A percentile compares a stretch with the other conserved stretches of the same genome.
phyloP scores from a whole-genome alignment of 2,329 filamentous ascomycete species.

The Periconia sp. region DNA sequence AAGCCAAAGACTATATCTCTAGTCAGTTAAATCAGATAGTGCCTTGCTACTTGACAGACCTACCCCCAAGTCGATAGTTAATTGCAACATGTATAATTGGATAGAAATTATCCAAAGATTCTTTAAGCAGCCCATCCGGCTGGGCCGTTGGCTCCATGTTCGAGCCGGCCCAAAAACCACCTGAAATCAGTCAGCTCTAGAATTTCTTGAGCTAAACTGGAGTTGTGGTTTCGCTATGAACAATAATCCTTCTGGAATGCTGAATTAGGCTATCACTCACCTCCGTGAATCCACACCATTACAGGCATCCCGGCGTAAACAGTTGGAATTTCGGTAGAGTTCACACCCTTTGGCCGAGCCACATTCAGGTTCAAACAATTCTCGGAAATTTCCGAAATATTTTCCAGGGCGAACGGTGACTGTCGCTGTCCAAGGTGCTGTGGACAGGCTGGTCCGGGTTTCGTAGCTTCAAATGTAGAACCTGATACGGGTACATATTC shows the following conservation, averaged over 20 bases:
- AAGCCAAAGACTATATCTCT: constrained; percentile 44
- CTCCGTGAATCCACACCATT: constrained; percentile 65
- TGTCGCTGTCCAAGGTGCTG: constrained; percentile 44
- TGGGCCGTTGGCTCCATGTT: constrained; percentile 44
- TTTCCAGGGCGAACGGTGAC: constrained; percentile 35
- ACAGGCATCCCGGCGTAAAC: constrained; percentile 56
- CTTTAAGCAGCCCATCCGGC: constrained; percentile 55
- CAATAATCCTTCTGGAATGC: too few relatives aligned
- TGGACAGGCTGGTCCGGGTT: constrained; percentile 54
- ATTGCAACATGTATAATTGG: constrained; percentile 46
- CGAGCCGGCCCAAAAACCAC: constrained; percentile 31
- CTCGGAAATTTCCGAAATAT: constrained; percentile 52
- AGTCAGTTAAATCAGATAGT: neutral
- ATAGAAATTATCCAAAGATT: constrained; percentile 53
- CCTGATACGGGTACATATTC: constrained; percentile 41
- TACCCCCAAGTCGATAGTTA: constrained; percentile 45
- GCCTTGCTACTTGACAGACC: constrained; percentile 1
- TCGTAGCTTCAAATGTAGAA: constrained; percentile 46
- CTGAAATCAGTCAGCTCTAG: constrained; percentile 10
- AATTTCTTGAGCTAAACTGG: neutral
- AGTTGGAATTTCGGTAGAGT: constrained; percentile 35
- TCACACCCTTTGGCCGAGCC: constrained; percentile 58
- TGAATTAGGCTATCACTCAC: constrained; percentile 2
- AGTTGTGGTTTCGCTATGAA: too few relatives aligned
- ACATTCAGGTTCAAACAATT: constrained; percentile 68